A percentile compares a stretch with the other conserved stretches of the same genome.
phyloP scores from a whole-genome alignment of 257 asterid genomes.

The Schizonepeta tenuifolia region DNA sequence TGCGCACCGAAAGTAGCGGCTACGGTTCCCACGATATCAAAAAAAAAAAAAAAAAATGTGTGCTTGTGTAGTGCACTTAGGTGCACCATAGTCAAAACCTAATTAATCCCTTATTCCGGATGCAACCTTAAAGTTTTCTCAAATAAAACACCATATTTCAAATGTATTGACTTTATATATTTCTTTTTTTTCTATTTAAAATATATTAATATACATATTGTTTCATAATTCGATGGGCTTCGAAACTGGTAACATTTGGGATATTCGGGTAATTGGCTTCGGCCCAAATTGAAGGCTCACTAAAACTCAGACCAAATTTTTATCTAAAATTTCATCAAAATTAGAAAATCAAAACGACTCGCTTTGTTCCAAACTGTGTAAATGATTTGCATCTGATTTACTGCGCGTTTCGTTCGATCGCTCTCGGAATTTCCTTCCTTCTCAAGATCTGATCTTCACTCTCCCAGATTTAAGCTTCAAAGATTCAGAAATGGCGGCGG shows the following conservation, averaged over 20 bases:
- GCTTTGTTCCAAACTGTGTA: constrained; percentile 2
- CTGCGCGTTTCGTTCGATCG: constrained; percentile 24
- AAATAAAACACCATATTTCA: too few species aligned
- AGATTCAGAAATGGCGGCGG: constrained; percentile 47
- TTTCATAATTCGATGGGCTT: neutral
- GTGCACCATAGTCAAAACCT: too few species aligned
- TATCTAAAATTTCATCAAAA: neutral
- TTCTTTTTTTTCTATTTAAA: too few species aligned
- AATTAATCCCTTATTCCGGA: too few species aligned
- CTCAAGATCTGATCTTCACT: constrained; percentile 44
- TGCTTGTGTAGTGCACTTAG: too few species aligned
- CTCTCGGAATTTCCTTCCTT: constrained; percentile 19
- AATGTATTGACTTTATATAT: too few species aligned
- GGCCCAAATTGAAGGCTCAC: constrained; percentile 21
- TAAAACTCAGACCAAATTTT: neutral
- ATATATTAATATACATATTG: too few species aligned
- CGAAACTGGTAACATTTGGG: too few species aligned
- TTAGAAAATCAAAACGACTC: neutral
- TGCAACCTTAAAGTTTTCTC: too few species aligned
- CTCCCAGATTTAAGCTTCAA: constrained; percentile 14
- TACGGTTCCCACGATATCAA: too few species aligned
- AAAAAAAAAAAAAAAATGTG: too few species aligned
- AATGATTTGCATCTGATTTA: constrained; percentile 22
- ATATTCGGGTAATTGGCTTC: neutral
- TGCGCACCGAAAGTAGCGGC: too few species aligned